A percentile compares a stretch with the other conserved stretches of the same genome.
These are phyloP conservation scores for Fraxinus paxiana DNA, from an alignment of 305 asterid genomes.

Conservation along the genomic window DNA sequence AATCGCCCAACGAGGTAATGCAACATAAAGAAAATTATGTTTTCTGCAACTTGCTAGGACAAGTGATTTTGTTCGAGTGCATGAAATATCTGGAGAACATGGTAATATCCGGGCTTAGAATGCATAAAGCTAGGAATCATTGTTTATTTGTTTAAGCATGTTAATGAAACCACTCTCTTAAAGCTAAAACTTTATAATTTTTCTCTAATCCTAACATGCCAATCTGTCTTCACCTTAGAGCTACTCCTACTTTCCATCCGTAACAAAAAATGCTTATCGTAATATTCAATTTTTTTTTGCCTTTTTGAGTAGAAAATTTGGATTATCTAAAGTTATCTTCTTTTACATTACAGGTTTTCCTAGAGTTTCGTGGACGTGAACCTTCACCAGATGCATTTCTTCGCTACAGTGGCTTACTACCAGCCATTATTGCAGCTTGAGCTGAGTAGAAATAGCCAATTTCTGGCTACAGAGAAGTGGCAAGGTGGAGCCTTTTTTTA, in stretches of 20 bases:
- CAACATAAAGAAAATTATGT: neutral
- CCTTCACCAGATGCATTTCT: conserved; percentile 46
- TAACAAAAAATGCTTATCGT: neutral
- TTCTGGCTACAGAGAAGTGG: neutral
- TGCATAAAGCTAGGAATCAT: neutral
- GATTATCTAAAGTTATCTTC: neutral
- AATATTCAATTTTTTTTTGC: neutral
- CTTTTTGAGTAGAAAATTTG: neutral
- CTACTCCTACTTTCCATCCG: neutral
- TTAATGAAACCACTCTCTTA: neutral
- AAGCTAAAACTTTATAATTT: neutral
- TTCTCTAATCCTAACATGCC: neutral
- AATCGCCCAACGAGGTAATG: conserved; percentile 63
- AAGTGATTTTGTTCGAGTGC: neutral
- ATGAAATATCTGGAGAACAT: neutral
- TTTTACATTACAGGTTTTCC: conserved; percentile 29
- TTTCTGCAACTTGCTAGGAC: neutral
- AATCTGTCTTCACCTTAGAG: neutral
- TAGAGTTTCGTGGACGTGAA: conserved; percentile 46
- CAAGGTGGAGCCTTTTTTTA: neutral
- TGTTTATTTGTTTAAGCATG: neutral
- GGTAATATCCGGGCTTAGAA: neutral
- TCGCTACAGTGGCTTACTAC: conserved; percentile 40
- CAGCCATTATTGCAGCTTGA: conserved; percentile 15
- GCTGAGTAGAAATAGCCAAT: neutral